phyloP scores from a whole-genome alignment of 192 early-diverging fungal species.

The Rhizoclosmatium globosum region DNA sequence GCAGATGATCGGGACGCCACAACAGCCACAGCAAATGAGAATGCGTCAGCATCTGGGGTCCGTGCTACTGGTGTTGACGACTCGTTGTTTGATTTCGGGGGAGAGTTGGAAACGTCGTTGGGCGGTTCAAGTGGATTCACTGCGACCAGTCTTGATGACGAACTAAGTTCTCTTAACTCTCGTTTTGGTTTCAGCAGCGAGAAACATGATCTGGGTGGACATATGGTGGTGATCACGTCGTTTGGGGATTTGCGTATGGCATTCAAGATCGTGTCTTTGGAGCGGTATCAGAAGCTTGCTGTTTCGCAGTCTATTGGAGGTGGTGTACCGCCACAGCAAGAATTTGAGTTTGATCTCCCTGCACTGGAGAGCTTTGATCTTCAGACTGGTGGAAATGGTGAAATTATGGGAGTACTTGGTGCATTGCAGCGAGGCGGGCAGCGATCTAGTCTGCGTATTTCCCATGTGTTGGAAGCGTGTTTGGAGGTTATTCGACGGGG shows the following conservation, averaged over 20 bases:
- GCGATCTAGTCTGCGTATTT: background rate
- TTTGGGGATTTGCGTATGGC: conserved; percentile 5
- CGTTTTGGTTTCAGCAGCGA: conserved; percentile 9
- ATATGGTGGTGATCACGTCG: conserved; percentile 17
- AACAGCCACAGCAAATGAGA: background rate
- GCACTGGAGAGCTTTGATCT: conserved; percentile 14
- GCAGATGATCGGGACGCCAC: background rate
- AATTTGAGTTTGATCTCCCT: background rate
- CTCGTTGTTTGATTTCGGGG: background rate
- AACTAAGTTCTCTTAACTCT: background rate
- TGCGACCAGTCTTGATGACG: conserved; percentile 19
- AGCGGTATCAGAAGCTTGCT: conserved; percentile 20
- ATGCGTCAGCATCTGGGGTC: background rate
- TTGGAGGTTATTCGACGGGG: background rate
- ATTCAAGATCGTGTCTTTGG: conserved; percentile 5
- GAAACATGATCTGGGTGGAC: background rate
- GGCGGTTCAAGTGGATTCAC: background rate
- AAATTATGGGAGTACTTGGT: background rate
- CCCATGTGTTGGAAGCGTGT: background rate
- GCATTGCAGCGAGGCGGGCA: background rate
- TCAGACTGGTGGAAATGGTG: background rate
- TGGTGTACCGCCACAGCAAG: background rate
- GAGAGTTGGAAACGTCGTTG: background rate
- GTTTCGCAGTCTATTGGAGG: background rate
- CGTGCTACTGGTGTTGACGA: background rate